Conservation (phyloP, 1,284 basidiomycete species). For the Ganoderma lingzhi region DNA sequence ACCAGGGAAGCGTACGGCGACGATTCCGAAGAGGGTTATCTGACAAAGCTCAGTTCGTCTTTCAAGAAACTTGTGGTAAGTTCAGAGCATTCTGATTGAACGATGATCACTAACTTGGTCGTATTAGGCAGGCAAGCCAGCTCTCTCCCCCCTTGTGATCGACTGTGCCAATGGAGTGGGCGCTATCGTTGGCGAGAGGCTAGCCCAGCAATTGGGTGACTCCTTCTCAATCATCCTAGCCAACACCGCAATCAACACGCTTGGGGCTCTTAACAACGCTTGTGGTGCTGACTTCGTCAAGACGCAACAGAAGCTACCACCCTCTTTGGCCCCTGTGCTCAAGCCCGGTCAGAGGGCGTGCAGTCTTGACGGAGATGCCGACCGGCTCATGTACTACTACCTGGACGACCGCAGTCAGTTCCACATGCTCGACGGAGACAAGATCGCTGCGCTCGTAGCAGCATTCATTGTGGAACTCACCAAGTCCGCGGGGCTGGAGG, state of each 20-base stretch:
- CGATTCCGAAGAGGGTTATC: conserved; percentile 89
- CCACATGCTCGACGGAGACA: conserved; percentile 97
- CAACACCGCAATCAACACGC: conserved; percentile 73
- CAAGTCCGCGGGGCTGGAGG: conserved; percentile 81
- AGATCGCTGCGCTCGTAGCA: conserved; percentile 95
- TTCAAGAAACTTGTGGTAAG: conserved; percentile 90
- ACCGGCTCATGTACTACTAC: conserved; percentile 97
- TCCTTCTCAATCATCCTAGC: conserved; percentile 65
- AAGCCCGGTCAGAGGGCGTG: conserved; percentile 84
- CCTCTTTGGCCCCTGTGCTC: conserved; percentile 67
- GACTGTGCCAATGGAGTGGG: conserved; percentile 99
- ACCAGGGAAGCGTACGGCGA: conserved; percentile 83
- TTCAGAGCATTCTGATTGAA: conserved; percentile 16
- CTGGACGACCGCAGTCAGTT: conserved; percentile 82
- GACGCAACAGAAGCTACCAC: conserved; percentile 87
- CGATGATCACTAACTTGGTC: conserved; percentile 15
- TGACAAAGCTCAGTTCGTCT: conserved; percentile 84
- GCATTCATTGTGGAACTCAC: conserved; percentile 94
- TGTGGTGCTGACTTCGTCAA: conserved; percentile 99
- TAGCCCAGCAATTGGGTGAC: conserved; percentile 64
- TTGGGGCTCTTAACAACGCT: conserved; percentile 83
- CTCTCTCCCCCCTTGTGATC: conserved; percentile 73
- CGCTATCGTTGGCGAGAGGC: conserved; percentile 69
- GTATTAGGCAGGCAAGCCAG: conserved; percentile 65
- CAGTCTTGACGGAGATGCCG: conserved; percentile 97